phyloP scores from a whole-genome alignment of 1,284 basidiomycete genomes.

The Hypsizygus ulmarius region DNA sequence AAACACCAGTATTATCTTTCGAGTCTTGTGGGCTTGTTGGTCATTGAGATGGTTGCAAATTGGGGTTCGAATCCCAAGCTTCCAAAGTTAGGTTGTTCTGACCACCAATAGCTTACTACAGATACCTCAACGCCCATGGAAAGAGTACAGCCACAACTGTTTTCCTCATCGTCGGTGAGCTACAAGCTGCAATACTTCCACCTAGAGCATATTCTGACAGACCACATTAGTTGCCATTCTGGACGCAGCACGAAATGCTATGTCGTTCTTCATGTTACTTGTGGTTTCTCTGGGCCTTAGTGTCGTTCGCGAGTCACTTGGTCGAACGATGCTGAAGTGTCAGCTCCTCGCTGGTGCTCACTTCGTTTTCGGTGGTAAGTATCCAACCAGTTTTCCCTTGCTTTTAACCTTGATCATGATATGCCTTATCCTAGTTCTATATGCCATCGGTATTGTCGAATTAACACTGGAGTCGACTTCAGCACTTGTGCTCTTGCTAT shows the following conservation, averaged over 20 bases:
- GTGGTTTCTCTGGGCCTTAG: slow-evolving; percentile 88
- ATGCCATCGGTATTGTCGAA: slow-evolving; percentile 90
- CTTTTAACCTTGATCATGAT: slow-evolving; percentile 6
- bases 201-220: slow-evolving; percentile 24
- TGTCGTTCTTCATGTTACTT: slow-evolving; percentile 94
- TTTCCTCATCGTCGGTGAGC: slow-evolving; percentile 82
- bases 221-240: slow-evolving; percentile 67
- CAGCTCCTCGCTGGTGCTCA: slow-evolving; percentile 78
- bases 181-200: neutral
- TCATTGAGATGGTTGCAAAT: slow-evolving; percentile 92
- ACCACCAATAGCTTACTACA: slow-evolving; percentile 64
- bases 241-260: slow-evolving; percentile 90
- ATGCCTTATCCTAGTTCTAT: slow-evolving; percentile 58
- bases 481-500: slow-evolving; percentile 73
- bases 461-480: slow-evolving; percentile 88
- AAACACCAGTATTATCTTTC: slow-evolving; percentile 83
- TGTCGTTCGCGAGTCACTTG: slow-evolving; percentile 80
- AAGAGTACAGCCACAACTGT: slow-evolving; percentile 71
- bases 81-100: slow-evolving; percentile 1
- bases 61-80: slow-evolving; percentile 60
- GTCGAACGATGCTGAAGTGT: slow-evolving; percentile 75
- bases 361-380: slow-evolving; percentile 89
- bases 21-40: slow-evolving; percentile 83
- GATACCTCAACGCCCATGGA: slow-evolving; percentile 89
- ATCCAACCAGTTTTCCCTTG: slow-evolving; percentile 3